Base-by-base conservation (phyloP, 2,329 filamentous ascomycete species). In the Zymoseptoria ardabiliae region DNA sequence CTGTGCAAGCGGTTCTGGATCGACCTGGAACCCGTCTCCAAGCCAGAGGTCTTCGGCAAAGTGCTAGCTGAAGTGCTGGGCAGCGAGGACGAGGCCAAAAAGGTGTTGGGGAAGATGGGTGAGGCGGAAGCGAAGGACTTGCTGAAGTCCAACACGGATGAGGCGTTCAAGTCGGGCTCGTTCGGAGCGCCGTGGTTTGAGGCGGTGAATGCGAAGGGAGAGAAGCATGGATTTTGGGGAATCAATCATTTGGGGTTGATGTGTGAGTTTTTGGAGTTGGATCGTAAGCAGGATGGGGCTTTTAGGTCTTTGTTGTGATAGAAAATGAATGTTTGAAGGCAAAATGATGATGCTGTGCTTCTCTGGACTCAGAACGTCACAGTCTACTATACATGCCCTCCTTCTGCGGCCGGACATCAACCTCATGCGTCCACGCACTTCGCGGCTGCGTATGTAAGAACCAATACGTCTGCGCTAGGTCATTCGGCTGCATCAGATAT, bases 131-230 rank as follows among this genome's bases (percentile, higher is more conserved):
- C 75, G 49, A 85, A 85, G 71, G 70, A 74, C n/a, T 59, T 67
- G 28, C 66, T 86, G 65, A 66, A 62, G 6, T 71, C 72, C 22
- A 83, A 82, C 59, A 84, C 81, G 1, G 76, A 83, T 17, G 63
- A 69, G 55, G 80, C 82, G 1, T 74, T 85, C 22, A 71, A 73
- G 23, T 75, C 79, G 23, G 84, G 82, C 1, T 81, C 81, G 1
- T 87, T 87, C 74, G 84, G 84, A 1, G 67, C 86, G 56, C 84
- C 84, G 2, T 86, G 81, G 79, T 82, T 84, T 66, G 71, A 76
- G 56, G 83, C 81, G 56, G 82, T 78, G 54, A 82, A 85, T 69
- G 55, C 69, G 6, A 72, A 80, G 55, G 83, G 82, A 0, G 71
- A 80, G 66, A 82, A 70, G 45, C 81, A 85, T 63, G 71, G 72